Evolutionary conservation across 2,329 filamentous ascomycete species (phyloP).

Genomic region (Apiospora rasikravindrae): DNA sequence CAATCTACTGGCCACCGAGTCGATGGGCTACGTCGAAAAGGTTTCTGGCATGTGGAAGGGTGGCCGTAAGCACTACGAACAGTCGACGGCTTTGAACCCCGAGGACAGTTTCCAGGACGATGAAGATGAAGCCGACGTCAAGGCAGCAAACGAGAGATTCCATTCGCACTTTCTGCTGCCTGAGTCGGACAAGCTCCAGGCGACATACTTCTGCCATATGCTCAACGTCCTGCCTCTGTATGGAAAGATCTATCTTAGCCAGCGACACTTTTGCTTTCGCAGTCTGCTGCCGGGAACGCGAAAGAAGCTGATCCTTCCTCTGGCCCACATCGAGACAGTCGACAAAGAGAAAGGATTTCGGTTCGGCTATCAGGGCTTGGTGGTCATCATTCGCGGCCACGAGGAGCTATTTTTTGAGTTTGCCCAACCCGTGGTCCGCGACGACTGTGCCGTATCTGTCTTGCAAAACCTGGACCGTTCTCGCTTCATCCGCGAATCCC

Average conservation of each 20-base stretch:
- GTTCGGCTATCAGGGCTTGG: slow-evolving; percentile 87
- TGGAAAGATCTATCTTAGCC: slow-evolving; percentile 94
- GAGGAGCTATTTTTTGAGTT: slow-evolving; percentile 99
- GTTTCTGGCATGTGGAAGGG: slow-evolving; percentile 98
- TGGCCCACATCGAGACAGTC: slow-evolving; percentile 90
- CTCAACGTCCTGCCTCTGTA: slow-evolving; percentile 89
- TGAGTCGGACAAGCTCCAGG: slow-evolving; percentile 79
- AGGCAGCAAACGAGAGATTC: slow-evolving; percentile 80
- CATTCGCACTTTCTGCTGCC: slow-evolving; percentile 90
- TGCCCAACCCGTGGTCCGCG: slow-evolving; percentile 73
- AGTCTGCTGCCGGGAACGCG: slow-evolving; percentile 87
- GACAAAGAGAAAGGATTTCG: slow-evolving; percentile 95
- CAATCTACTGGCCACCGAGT: slow-evolving; percentile 81
- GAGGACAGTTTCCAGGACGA: slow-evolving; percentile 61
- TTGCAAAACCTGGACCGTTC: slow-evolving; percentile 77
- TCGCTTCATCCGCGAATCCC: slow-evolving; percentile 73
- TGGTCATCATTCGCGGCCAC: slow-evolving; percentile 90
- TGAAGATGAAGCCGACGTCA: slow-evolving; percentile 62
- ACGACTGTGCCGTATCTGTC: slow-evolving; percentile 86
- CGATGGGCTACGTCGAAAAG: slow-evolving; percentile 95
- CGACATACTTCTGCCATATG: slow-evolving; percentile 92
- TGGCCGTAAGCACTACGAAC: slow-evolving; percentile 85
- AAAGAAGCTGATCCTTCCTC: slow-evolving; percentile 89
- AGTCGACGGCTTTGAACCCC: slow-evolving; percentile 54
- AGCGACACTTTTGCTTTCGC: slow-evolving; percentile 88